Evolutionary conservation across 2,329 filamentous ascomycete genomes (phyloP), one percentile per base, ranked within the genome.

Genomic region (Aotearoamyces nothofagi): DNA sequence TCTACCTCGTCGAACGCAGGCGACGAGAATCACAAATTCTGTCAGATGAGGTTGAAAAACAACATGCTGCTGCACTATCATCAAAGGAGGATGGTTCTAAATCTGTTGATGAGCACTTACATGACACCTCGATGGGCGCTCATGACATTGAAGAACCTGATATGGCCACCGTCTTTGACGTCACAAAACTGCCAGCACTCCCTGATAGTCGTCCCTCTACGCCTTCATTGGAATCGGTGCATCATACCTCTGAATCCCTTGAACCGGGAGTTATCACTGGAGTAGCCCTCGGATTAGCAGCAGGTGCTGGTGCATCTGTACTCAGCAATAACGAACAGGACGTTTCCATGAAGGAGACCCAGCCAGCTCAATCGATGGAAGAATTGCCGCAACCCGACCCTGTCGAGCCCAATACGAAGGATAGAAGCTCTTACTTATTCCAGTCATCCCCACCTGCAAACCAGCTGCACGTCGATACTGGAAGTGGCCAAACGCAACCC

Each of bases 371-470:
- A 20, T 8, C n/a, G n/a, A n/a, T 20, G n/a, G 19, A 20, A n/a
- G 23, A 25, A 25, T 11, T 25, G 8, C 9, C 9, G 8, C 9
- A 25, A 15, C 23, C 23, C 13, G 13, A 7, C 7, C 23, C 23
- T 25, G 23, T 25, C 8, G 13, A 11, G 13, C 9, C 23, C 9
- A 25, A 7, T 7, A 25, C 23, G 13, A 25, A 25, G 13, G 23
- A 25, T 10, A 25, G 23, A 25, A 25, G 23, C 23, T 25, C 23
- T 8, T 25, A 9, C 13, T 25, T 25, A 12, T 15, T 25, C 23
- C 9, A 25, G 7, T 8, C 13, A 15, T 8, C 23, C 8, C 23
- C 23, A 25, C 12, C 23, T 8, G 9, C 23, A 12, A 25, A 25
- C 7, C 9, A 14, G 13, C 8, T 12, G 7, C 9, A 25, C 23